A percentile compares a stretch with the other conserved stretches of the same genome.
phyloP scores from a whole-genome alignment of 441 rosid genomes.

The Isatis lusitanica region DNA sequence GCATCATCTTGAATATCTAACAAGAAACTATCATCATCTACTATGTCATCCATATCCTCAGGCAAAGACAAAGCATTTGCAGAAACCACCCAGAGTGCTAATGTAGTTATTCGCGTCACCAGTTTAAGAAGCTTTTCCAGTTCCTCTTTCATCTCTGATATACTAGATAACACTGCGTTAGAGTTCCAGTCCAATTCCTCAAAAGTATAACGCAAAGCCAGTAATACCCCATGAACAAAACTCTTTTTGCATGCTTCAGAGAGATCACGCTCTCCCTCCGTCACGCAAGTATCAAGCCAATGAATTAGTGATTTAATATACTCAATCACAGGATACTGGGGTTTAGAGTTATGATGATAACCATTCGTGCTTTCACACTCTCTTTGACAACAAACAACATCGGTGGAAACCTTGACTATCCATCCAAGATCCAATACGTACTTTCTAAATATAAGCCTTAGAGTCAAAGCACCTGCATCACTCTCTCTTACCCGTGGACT shows the following conservation, averaged over 20 bases:
- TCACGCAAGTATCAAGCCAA: constrained; percentile 75
- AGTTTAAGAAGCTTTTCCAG: constrained; percentile 76
- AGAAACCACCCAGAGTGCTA: constrained; percentile 97
- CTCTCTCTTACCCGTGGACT: constrained; percentile 99
- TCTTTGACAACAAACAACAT: constrained; percentile 50
- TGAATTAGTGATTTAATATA: constrained; percentile 73
- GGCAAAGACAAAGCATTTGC: constrained; percentile 91
- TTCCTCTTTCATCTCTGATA: constrained; percentile 67
- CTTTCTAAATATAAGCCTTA: constrained; percentile 85
- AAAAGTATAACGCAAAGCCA: constrained; percentile 84
- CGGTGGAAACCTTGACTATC: constrained; percentile 62
- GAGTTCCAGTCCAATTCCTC: constrained; percentile 97
- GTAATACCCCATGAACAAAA: constrained; percentile 93
- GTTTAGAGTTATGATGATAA: constrained; percentile 33
- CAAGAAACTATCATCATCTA: constrained; percentile 60
- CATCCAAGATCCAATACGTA: constrained; percentile 89
- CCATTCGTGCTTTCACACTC: constrained; percentile 41
- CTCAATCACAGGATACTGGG: constrained; percentile 61
- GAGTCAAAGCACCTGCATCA: constrained; percentile 91
- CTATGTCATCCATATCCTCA: constrained; percentile 84
- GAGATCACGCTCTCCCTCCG: constrained; percentile 84
- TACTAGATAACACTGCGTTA: constrained; percentile 55
- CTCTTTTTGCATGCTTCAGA: constrained; percentile 81
- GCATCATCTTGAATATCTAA: constrained; percentile 48
- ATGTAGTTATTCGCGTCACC: constrained; percentile 76